Evolutionary conservation across 2,329 filamentous ascomycete species (phyloP).

Genomic region (Epichloe hybrida): DNA sequence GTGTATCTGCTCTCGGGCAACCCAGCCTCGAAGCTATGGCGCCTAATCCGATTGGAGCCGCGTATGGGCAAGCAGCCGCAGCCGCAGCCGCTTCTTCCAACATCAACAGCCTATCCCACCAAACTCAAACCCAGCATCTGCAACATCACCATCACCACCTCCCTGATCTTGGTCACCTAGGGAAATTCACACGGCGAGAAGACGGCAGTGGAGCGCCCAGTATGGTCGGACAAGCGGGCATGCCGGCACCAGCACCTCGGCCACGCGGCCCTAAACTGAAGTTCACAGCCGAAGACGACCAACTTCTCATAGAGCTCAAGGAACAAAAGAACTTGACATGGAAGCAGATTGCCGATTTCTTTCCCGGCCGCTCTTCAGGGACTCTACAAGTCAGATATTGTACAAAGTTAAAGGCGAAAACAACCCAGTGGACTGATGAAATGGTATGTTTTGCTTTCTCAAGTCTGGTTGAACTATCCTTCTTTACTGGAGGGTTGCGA

Average conservation of each 20-base stretch:
- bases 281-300: slow-evolving; percentile 86
- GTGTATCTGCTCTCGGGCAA: slow-evolving; percentile 39
- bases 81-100: slow-evolving; percentile 11
- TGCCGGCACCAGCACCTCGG: slow-evolving; percentile 69
- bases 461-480: not conserved
- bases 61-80: slow-evolving; percentile 33
- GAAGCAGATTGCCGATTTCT: slow-evolving; percentile 97
- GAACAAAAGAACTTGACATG: slow-evolving; percentile 91
- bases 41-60: slow-evolving; percentile 36
- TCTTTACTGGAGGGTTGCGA: not conserved
- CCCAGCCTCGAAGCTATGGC: slow-evolving; percentile 42
- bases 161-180: slow-evolving; percentile 57
- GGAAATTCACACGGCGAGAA: slow-evolving; percentile 52
- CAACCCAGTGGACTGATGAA: slow-evolving; percentile 84
- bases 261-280: slow-evolving; percentile 84
- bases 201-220: slow-evolving; percentile 56
- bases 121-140: slow-evolving; percentile 7
- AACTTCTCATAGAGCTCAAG: slow-evolving; percentile 76
- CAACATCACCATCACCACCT: slow-evolving; percentile 80
- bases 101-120: slow-evolving; percentile 2
- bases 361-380: slow-evolving; percentile 78
- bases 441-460: slow-evolving; percentile 46
- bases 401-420: slow-evolving; percentile 88
- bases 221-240: slow-evolving; percentile 73
- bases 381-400: slow-evolving; percentile 91